phyloP scores from a whole-genome alignment of 176 grass and related monocot species.

The Bonia amplexicaulis region DNA sequence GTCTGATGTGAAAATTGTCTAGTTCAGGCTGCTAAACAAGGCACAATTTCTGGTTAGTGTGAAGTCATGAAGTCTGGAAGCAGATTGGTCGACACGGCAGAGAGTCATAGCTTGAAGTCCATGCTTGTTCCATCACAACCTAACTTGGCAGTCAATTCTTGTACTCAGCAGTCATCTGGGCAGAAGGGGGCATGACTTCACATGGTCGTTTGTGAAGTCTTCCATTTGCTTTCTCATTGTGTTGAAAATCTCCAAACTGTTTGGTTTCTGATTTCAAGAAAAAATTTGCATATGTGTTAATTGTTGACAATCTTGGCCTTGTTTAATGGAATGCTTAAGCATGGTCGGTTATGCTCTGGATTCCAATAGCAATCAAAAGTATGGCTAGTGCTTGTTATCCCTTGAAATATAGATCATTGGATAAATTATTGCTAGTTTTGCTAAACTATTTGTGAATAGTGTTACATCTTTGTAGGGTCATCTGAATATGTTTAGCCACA shows the following conservation, averaged over 20 bases:
- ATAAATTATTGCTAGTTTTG: background rate
- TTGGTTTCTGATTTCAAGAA: background rate
- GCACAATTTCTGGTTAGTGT: background rate
- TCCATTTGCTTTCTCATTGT: background rate
- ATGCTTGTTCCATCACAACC: slow-evolving; percentile 2
- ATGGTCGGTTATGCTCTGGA: background rate
- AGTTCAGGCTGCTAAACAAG: background rate
- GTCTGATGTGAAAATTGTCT: background rate
- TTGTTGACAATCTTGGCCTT: background rate
- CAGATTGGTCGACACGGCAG: slow-evolving; percentile 28
- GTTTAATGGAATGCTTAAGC: background rate
- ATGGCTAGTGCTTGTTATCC: background rate
- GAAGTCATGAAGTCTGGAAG: slow-evolving; percentile 1
- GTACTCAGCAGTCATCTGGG: background rate
- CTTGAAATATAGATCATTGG: background rate
- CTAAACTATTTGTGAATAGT: background rate
- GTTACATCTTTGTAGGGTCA: background rate
- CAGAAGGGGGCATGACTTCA: slow-evolving; percentile 2
- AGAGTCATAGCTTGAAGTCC: slow-evolving; percentile 25
- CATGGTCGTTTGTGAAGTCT: background rate
- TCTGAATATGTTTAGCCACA: background rate
- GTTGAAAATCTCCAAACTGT: background rate
- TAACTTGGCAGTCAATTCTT: slow-evolving; percentile 16
- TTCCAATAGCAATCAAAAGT: background rate
- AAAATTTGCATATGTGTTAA: background rate